Evolutionary conservation across 2,329 filamentous ascomycete genomes (phyloP).

Genomic region (Cladophialophora yegresii): DNA sequence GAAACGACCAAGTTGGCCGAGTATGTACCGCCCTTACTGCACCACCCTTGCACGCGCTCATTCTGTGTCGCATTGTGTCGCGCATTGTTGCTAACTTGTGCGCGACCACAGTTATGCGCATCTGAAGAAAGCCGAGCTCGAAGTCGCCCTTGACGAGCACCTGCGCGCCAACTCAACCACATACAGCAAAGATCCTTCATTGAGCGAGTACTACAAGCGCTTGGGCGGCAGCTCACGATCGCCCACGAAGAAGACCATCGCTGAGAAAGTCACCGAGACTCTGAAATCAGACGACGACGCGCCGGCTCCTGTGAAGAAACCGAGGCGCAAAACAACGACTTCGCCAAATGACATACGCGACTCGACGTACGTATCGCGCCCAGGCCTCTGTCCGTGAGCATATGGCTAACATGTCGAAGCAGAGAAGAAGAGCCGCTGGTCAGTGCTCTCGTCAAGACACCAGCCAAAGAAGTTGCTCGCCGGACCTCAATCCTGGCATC

Average conservation of each 20-base stretch:
- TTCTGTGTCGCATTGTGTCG: conserved; percentile 16
- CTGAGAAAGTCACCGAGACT: conserved; percentile 42
- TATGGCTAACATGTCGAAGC: conserved; percentile 18
- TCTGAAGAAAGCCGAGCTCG: conserved; percentile 53
- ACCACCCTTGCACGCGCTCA: conserved; percentile 23
- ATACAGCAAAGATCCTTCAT: conserved; percentile 63
- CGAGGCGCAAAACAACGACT: conserved; percentile 37
- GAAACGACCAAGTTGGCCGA: conserved; percentile 57
- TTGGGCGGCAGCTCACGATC: conserved; percentile 58
- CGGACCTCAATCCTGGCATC: conserved; percentile 47
- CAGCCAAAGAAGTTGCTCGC: conserved; percentile 47
- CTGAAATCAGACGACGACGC: conserved; percentile 46
- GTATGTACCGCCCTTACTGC: conserved; percentile 56
- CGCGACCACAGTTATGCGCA: conserved; percentile 34
- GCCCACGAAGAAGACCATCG: conserved; percentile 57
- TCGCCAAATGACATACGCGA: conserved; percentile 33
- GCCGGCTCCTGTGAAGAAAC: conserved; percentile 40
- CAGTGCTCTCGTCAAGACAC: conserved; percentile 30
- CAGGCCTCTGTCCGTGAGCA: conserved; percentile 33
- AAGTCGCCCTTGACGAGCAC: conserved; percentile 70
- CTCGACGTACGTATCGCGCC: conserved; percentile 40
- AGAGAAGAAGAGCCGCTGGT: conserved; percentile 31
- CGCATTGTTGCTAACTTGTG: conserved; percentile 31
- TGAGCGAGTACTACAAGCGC: conserved; percentile 77
- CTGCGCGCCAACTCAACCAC: conserved; percentile 68